Evolutionary conservation across 75 land plant species (phyloP).

Genomic region (Picea sitchensis): DNA sequence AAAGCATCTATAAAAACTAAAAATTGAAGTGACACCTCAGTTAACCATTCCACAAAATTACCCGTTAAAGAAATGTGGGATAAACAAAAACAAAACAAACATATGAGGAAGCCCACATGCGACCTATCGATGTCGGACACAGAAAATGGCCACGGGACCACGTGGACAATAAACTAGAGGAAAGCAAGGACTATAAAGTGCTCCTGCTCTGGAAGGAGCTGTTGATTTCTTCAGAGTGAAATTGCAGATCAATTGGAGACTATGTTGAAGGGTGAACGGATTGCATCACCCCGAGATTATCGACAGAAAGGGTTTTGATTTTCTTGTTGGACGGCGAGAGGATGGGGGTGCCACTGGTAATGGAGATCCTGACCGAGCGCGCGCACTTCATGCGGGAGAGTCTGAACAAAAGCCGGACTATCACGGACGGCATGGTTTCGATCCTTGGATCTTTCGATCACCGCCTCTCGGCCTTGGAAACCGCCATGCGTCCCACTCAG

Average conservation of each 20-base stretch:
- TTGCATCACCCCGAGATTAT: not conserved
- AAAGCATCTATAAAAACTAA: too few species aligned
- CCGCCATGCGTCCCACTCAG: slow-evolving; percentile 97
- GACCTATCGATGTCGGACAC: too few species aligned
- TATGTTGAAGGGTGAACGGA: too few species aligned
- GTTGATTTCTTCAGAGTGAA: not conserved
- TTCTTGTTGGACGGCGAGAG: not conserved
- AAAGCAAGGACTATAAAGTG: not conserved
- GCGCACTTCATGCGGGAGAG: slow-evolving; percentile 68
- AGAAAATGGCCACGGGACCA: not conserved
- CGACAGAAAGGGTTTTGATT: not conserved
- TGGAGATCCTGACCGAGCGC: slow-evolving; percentile 53
- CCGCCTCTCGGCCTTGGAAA: slow-evolving; percentile 87
- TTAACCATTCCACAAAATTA: too few species aligned
- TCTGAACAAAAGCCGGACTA: slow-evolving; percentile 61
- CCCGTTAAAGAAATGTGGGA: too few species aligned
- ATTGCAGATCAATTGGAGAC: not conserved
- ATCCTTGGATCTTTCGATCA: slow-evolving; percentile 92
- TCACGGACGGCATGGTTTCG: slow-evolving; percentile 69
- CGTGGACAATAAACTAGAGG: not conserved
- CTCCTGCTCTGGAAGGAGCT: too few species aligned
- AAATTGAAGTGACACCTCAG: too few species aligned
- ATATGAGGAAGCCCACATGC: too few species aligned
- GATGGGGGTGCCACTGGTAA: slow-evolving; percentile 40
- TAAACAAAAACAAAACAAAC: too few species aligned